Conservation (phyloP, 2,329 filamentous ascomycete genomes). For the Fusarium cyanostomum region DNA sequence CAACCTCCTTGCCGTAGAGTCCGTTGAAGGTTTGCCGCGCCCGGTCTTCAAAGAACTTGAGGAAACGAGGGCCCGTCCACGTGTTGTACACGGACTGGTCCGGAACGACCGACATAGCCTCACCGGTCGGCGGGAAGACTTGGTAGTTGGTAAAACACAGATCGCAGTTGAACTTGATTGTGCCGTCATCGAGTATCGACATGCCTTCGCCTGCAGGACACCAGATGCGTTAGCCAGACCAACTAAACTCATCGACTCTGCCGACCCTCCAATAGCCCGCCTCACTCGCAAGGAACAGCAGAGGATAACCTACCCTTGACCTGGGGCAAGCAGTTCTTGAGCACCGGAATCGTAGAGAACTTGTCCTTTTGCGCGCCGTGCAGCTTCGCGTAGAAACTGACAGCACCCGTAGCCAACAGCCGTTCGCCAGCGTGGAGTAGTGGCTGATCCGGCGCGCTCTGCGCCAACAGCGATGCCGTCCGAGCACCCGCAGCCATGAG, state of each 20-base stretch:
- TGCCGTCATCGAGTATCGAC: slow-evolving; percentile 56
- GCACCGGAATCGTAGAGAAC: slow-evolving; percentile 62
- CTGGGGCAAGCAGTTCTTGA: slow-evolving; percentile 56
- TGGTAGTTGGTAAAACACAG: slow-evolving; percentile 66
- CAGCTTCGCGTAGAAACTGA: slow-evolving; percentile 54
- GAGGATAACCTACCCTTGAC: slow-evolving; percentile 51
- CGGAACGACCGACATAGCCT: slow-evolving; percentile 63
- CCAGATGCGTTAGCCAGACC: slow-evolving; percentile 8
- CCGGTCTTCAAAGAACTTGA: slow-evolving; percentile 56
- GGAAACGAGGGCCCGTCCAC: slow-evolving; percentile 52
- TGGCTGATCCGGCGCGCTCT: slow-evolving; percentile 58
- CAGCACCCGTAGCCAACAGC: slow-evolving; percentile 65
- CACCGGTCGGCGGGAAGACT: slow-evolving; percentile 56
- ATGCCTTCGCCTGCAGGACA: slow-evolving; percentile 51
- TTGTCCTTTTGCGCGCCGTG: slow-evolving; percentile 56
- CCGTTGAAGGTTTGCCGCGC: slow-evolving; percentile 51
- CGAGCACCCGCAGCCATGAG: slow-evolving; percentile 66
- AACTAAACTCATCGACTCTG: background rate
- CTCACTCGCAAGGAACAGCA: background rate
- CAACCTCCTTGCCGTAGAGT: slow-evolving; percentile 54
- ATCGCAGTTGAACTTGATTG: slow-evolving; percentile 70
- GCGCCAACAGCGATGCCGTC: slow-evolving; percentile 63
- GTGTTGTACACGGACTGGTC: slow-evolving; percentile 53
- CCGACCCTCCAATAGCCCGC: slow-evolving; percentile 7
- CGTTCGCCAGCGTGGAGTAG: slow-evolving; percentile 63